Evolutionary conservation across 768 basidiomycete species (phyloP), one percentile per base, ranked within the genome.

Genomic region (Pleurotus tuoliensis): DNA sequence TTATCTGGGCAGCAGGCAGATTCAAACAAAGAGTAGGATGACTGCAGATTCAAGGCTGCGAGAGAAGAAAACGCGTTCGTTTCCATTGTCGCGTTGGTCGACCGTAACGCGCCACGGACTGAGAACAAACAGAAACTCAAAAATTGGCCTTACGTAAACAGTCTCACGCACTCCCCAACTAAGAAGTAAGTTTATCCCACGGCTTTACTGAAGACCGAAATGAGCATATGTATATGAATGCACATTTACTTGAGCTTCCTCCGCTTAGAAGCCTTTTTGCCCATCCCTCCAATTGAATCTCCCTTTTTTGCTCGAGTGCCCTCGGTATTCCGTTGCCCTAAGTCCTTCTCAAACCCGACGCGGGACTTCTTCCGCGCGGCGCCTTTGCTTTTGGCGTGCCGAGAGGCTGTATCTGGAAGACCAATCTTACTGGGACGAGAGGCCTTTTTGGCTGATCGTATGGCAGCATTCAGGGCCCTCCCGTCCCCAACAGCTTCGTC

Each of bases 381-480:
- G 56, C 68, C 67, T 61, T 66, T 66, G 58, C 66, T 70, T 49
- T 69, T 54, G 56, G 64, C 59, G 58, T 50, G 63, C 62, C 69
- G 79, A 40, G 66, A 49, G 12, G 65, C 62, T 16, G 67, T 61
- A 63, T 78, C 73, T 30, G 79, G 74, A 44, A 77, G 69, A 39
- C 89, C 87, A 60, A 94, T 92, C 77, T 92, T 97, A 8, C 72
- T 71, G 1, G 89, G 89, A 61, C 82, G 81, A 37, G 76, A 71
- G 6, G 85, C 78, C 72, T 88, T 95, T 73, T 98, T 98, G 8
- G 90, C 94, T 11, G 83, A 82, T 55, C 95, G 89, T 60, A 97
- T 89, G 1, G 94, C 87, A 13, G 90, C 88, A 40, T 81, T 77
- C 45, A 89, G 71, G 7, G 79, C 74, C 20, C 76, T 78, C 34